These are phyloP conservation scores for Pleurozium schreberi DNA, from an alignment of 225 moss, liverwort and hornwort genomes.

Conservation along the genomic window DNA sequence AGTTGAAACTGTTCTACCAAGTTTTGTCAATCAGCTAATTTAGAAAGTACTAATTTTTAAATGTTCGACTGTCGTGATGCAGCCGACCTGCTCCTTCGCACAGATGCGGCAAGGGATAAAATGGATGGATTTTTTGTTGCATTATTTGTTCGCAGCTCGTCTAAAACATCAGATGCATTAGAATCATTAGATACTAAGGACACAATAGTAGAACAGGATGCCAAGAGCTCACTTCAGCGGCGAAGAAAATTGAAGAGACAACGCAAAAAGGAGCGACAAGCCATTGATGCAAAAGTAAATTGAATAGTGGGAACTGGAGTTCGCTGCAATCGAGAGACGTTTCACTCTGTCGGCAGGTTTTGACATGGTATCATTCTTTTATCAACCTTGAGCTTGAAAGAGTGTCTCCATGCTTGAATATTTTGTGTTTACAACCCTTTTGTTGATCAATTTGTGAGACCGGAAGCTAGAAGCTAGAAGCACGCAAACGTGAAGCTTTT, in stretches of 20 bases:
- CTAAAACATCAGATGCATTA: background rate
- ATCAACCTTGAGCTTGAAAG: background rate
- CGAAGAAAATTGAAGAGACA: constrained; percentile 72
- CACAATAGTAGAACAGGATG: constrained; percentile 19
- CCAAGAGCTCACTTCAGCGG: constrained; percentile 49
- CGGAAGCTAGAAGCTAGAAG: too few relatives aligned
- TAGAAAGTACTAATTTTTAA: background rate
- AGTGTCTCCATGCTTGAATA: background rate
- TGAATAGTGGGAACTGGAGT: background rate
- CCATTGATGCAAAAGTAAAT: constrained; percentile 22
- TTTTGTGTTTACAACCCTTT: background rate
- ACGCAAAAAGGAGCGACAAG: constrained; percentile 57
- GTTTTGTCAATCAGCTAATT: too few relatives aligned
- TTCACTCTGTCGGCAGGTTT: background rate
- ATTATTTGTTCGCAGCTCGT: constrained; percentile 47
- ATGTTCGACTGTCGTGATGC: constrained; percentile 12
- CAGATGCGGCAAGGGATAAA: constrained; percentile 64
- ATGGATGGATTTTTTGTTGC: constrained; percentile 99
- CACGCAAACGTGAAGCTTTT: background rate
- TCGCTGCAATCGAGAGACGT: background rate
- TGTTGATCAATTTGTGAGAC: background rate
- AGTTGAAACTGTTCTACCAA: background rate
- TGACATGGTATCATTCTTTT: background rate
- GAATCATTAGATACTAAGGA: background rate
- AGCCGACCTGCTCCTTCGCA: constrained; percentile 78